These are phyloP conservation scores for Arthromyces matolae DNA, from an alignment of 768 basidiomycete species.

Conservation along the genomic window DNA sequence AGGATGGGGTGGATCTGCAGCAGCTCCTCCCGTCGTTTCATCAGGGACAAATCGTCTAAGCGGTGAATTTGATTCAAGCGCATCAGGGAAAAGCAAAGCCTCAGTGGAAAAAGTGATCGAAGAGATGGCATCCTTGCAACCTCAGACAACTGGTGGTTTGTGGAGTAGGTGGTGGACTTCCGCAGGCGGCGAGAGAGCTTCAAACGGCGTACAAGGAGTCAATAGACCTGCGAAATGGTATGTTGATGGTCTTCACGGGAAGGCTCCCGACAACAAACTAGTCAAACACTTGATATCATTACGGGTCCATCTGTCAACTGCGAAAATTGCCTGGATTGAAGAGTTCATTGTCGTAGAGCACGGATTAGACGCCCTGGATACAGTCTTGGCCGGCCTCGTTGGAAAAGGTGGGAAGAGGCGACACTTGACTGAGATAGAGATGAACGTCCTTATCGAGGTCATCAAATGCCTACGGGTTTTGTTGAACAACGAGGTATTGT, in stretches of 20 bases:
- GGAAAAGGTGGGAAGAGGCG: slow-evolving; percentile 65
- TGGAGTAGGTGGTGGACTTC: slow-evolving; percentile 77
- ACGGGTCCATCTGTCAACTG: slow-evolving; percentile 83
- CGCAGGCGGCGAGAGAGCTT: slow-evolving; percentile 51
- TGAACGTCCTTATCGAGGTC: slow-evolving; percentile 64
- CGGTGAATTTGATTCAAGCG: slow-evolving; percentile 32
- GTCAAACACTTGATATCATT: slow-evolving; percentile 78
- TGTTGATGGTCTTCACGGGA: slow-evolving; percentile 57
- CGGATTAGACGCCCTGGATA: slow-evolving; percentile 63
- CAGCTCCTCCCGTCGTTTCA: slow-evolving; percentile 33
- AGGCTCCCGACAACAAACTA: slow-evolving; percentile 54
- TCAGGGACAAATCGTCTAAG: slow-evolving; percentile 32
- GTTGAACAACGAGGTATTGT: slow-evolving; percentile 84
- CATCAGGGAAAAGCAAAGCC: slow-evolving; percentile 23
- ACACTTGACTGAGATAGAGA: slow-evolving; percentile 60
- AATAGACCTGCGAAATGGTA: slow-evolving; percentile 56
- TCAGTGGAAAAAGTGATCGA: slow-evolving; percentile 30
- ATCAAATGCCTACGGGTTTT: slow-evolving; percentile 79
- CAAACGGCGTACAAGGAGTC: slow-evolving; percentile 33
- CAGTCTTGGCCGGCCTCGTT: slow-evolving; percentile 56
- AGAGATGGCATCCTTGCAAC: slow-evolving; percentile 41
- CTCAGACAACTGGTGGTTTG: slow-evolving; percentile 71
- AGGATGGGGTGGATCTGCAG: slow-evolving; percentile 48
- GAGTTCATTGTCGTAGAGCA: slow-evolving; percentile 65
- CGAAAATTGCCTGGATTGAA: slow-evolving; percentile 71